These are phyloP conservation scores for Huntiella savannae DNA, from an alignment of 2,329 filamentous ascomycete genomes.

Conservation along the genomic window DNA sequence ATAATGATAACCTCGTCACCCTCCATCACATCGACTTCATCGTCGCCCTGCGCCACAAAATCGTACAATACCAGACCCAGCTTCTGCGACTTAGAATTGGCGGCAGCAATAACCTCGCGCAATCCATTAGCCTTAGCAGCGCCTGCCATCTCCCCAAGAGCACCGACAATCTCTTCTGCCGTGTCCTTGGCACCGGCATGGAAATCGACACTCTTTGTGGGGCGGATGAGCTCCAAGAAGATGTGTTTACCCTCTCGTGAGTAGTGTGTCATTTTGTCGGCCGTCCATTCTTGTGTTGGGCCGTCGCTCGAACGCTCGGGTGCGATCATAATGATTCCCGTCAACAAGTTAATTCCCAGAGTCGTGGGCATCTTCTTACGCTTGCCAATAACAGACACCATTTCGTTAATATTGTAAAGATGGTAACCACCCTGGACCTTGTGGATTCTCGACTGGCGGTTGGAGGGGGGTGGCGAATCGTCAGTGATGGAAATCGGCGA, in stretches of 20 bases:
- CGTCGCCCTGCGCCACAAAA: slow-evolving; percentile 89
- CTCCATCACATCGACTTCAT: slow-evolving; percentile 79
- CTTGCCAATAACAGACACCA: slow-evolving; percentile 92
- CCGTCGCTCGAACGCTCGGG: slow-evolving; percentile 72
- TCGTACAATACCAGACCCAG: slow-evolving; percentile 82
- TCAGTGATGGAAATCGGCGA: slow-evolving; percentile 19
- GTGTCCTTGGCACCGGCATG: slow-evolving; percentile 96
- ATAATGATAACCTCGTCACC: slow-evolving; percentile 83
- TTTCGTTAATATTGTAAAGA: slow-evolving; percentile 92
- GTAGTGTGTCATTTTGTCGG: slow-evolving; percentile 91
- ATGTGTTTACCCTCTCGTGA: slow-evolving; percentile 96
- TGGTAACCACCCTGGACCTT: slow-evolving; percentile 47
- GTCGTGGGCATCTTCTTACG: slow-evolving; percentile 98
- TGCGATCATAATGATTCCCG: slow-evolving; percentile 75
- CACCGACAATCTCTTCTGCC: slow-evolving; percentile 76
- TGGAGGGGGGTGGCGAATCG: slow-evolving; percentile 28
- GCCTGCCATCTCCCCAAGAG: slow-evolving; percentile 75
- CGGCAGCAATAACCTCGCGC: slow-evolving; percentile 69
- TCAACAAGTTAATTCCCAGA: slow-evolving; percentile 76
- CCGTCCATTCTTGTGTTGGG: slow-evolving; percentile 78
- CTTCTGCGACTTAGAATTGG: slow-evolving; percentile 49
- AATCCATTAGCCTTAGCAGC: slow-evolving; percentile 68
- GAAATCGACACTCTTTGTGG: slow-evolving; percentile 89
- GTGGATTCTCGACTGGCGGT: slow-evolving; percentile 23
- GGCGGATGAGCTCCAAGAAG: slow-evolving; percentile 78